Conservation (phyloP, 2,329 filamentous ascomycete genomes). For the Ceratocystis colombiana region DNA sequence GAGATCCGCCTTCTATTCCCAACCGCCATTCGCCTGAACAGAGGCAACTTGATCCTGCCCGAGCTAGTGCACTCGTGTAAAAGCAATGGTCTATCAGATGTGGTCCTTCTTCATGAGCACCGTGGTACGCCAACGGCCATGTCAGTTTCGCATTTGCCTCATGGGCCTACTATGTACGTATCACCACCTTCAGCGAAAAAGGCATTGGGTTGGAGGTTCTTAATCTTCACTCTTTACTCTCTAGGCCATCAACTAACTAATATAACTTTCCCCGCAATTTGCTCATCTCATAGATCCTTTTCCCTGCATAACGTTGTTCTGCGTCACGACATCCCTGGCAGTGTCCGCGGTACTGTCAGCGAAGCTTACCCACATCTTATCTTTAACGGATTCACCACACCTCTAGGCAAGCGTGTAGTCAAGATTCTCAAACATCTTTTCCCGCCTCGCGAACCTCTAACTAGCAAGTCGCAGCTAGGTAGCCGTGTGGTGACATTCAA, state of each 20-base stretch:
- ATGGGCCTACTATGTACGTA: constrained; percentile 56
- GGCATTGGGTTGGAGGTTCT: no score
- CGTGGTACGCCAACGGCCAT: constrained; percentile 84
- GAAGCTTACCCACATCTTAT: constrained; percentile 92
- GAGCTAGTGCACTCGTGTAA: constrained; percentile 77
- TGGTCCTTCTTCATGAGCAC: constrained; percentile 84
- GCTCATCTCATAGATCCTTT: constrained; percentile 54
- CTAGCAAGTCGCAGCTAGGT: constrained; percentile 63
- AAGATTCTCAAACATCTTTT: constrained; percentile 92
- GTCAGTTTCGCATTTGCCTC: constrained; percentile 76
- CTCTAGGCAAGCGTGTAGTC: constrained; percentile 69
- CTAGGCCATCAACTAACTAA: background rate
- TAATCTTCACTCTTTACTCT: no score
- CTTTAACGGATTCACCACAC: constrained; percentile 84
- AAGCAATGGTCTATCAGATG: constrained; percentile 68
- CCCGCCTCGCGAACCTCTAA: constrained; percentile 70
- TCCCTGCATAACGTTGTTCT: constrained; percentile 87
- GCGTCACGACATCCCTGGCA: constrained; percentile 83
- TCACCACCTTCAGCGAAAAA: constrained; percentile 36
- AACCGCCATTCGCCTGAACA: constrained; percentile 77
- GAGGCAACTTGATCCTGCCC: constrained; percentile 78
- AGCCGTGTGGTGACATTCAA: constrained; percentile 87
- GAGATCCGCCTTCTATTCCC: constrained; percentile 77
- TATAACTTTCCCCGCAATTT: background rate
- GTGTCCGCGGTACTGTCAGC: constrained; percentile 73